Evolutionary conservation across 2,329 filamentous ascomycete genomes (phyloP), one percentile per base, ranked within the genome.

Genomic region (Tetracladium maxilliforme): DNA sequence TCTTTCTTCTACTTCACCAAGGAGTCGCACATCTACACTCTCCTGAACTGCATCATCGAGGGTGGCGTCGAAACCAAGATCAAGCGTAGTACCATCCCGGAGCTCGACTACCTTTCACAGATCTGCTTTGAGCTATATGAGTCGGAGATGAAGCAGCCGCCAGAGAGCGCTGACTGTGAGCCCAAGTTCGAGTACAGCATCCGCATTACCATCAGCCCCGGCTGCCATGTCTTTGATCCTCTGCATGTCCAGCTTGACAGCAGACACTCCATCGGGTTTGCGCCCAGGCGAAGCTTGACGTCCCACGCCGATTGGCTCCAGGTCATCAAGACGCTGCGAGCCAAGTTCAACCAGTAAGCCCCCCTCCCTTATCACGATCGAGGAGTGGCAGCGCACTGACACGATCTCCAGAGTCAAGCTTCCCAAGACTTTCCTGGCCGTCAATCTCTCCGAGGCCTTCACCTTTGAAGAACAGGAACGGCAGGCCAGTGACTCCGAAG

Each of bases 1-100:
- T 87, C 79, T 3, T 95, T 95, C 59, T 82, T 95, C 53, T 98
- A 98, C 56, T 98, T 98, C 51, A 98, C 90, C 34, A 98, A 98
- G 51, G 90, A 98, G 52, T 93, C 83, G 1, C 90, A 98, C 48
- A 94, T 98, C 34, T 98, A 98, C 56, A 98, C 90, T 5, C 66
- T 98, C 5, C 69, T 98, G 30, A 98, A 98, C 50, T 95, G 87
- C 48, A 95, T 98, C 38, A 68, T 98, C 14, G 90, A 98, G 49
- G 90, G 92, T 32, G 92, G 90, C 16, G 81, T 98, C 36, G 80
- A 92, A 44, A 94, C 87, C 14, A 98, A 98, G 57, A 95, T 98
- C 44, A 79, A 83, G 40, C 78, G 92, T 19, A 86, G 83, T 42
- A 84, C 82, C 20, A 98, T 98, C 35, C 90, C 90, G 0, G 90